phyloP scores from a whole-genome alignment of 1,284 basidiomycete species.

The Rhizoctonia solani region DNA sequence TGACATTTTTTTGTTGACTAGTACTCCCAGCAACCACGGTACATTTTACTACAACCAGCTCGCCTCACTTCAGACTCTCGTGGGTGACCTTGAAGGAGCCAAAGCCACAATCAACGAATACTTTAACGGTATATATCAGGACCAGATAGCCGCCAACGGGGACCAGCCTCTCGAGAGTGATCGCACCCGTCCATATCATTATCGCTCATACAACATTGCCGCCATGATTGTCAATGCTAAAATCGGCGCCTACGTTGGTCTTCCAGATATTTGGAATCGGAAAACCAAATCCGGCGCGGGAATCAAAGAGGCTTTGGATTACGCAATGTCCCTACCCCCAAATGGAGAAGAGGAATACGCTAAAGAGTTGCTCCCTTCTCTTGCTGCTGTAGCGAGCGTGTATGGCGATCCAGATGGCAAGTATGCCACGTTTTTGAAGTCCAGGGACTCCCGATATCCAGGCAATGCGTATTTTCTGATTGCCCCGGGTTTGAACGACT shows the following conservation, averaged over 20 bases:
- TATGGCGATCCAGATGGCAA: constrained; percentile 38
- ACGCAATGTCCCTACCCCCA: constrained; percentile 53
- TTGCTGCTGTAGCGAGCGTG: constrained; percentile 37
- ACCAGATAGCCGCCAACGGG: constrained; percentile 57
- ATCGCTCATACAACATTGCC: constrained; percentile 42
- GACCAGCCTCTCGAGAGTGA: constrained; percentile 55
- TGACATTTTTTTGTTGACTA: not conserved
- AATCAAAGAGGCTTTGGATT: constrained; percentile 62
- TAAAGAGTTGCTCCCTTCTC: constrained; percentile 21
- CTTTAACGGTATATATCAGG: constrained; percentile 53
- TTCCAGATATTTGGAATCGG: constrained; percentile 53
- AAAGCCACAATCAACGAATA: constrained; percentile 49
- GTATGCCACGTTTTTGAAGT: constrained; percentile 34
- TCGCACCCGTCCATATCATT: constrained; percentile 38
- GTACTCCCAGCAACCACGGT: constrained; percentile 40
- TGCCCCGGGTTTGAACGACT: constrained; percentile 15
- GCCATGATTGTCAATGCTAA: constrained; percentile 52
- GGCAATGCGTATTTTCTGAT: constrained; percentile 11
- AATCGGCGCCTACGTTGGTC: constrained; percentile 55
- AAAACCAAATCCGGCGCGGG: constrained; percentile 55
- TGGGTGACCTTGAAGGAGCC: constrained; percentile 53
- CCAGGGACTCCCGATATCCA: constrained; percentile 6
- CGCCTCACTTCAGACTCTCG: constrained; percentile 54
- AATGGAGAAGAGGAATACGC: constrained; percentile 28
- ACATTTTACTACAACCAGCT: constrained; percentile 52